These are phyloP conservation scores for Erythrobasidium yunnanense DNA, from an alignment of 768 basidiomycete genomes.

Conservation along the genomic window DNA sequence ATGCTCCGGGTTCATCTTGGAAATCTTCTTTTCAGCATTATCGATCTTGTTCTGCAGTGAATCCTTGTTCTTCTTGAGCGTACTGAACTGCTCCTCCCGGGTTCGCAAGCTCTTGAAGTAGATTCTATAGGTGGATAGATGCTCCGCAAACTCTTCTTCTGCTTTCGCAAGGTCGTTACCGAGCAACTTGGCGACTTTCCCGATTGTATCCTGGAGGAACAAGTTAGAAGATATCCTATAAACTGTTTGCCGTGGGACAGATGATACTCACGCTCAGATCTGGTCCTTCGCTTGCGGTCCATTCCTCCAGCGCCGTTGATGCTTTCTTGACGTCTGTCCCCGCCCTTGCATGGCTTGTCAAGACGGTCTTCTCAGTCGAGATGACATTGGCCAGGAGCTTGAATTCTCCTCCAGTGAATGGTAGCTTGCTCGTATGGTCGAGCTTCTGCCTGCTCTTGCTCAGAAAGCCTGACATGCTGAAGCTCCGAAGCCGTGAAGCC, in stretches of 20 bases:
- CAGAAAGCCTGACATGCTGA: conserved; percentile 20
- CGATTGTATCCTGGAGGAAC: conserved; percentile 38
- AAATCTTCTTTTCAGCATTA: conserved; percentile 44
- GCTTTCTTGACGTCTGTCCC: conserved; percentile 38
- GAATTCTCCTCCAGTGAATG: conserved; percentile 15
- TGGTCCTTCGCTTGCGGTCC: conserved; percentile 42
- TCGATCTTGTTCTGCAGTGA: conserved; percentile 42
- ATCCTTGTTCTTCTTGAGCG: conserved; percentile 40
- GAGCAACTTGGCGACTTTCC: conserved; percentile 42
- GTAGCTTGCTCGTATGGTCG: conserved; percentile 17
- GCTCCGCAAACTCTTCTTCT: conserved; percentile 33
- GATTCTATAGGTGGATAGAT: conserved; percentile 30
- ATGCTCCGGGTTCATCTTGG: conserved; percentile 46
- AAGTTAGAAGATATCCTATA: too few relatives aligned
- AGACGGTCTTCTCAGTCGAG: conserved; percentile 7
- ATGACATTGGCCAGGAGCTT: background rate
- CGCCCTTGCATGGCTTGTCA: background rate
- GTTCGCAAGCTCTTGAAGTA: conserved; percentile 44
- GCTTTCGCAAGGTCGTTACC: conserved; percentile 39
- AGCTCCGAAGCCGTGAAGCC: too few relatives aligned
- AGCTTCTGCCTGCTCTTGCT: conserved; percentile 9
- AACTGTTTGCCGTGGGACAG: background rate
- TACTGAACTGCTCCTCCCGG: conserved; percentile 42
- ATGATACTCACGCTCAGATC: conserved; percentile 39
- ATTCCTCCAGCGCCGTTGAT: conserved; percentile 38